Base-by-base conservation (phyloP, 257 asterid genomes). In the Voacanga thouarsii region DNA sequence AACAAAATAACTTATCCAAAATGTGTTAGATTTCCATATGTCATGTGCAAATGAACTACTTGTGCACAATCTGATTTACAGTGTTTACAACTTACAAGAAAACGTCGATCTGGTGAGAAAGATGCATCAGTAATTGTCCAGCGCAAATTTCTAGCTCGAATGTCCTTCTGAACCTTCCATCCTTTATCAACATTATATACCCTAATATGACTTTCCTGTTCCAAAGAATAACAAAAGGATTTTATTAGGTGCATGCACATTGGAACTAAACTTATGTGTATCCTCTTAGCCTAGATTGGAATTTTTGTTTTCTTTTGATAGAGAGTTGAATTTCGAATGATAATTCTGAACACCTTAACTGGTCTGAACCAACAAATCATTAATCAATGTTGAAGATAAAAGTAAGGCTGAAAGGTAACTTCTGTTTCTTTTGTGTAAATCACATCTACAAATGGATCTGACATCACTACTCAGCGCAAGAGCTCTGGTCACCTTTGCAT, bases 61-160 rank as follows among this genome's bases (percentile, higher is more conserved):
- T 75, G 56, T 41, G 56, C 78, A 75, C 26, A 79, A 75, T 71
- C 28, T 30, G 60, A 37, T 28, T 49, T 37, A 60, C n/a, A 30
- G 47, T 39, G 19, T 44, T 51, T 12, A 76, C 69, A 59, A 53
- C 94, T 88, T 90, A 95, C 99, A 77, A 95, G 96, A 83, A 88
- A 90, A 79, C 96, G 96, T 9, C 86, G 89, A 83, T 95, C 98
- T 0, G 99, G 94, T 19, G 98, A 95, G 78, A 95, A 91, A 68
- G 90, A 83, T 76, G 97, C 87, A 84, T 95, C 99, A n/a, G 98
- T 95, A 74, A 95, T 92, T 24, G 99, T 95, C 99, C 99, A 95
- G 79, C 91, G 80, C 90, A 95, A 85, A 86, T 90, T 87, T 90
- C 86, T 90, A 28, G 98, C 97, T 55, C n/a, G n/a, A n/a, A n/a